Conservation (phyloP, 2,329 filamentous ascomycete genomes). For the Fusarium irregulare region DNA sequence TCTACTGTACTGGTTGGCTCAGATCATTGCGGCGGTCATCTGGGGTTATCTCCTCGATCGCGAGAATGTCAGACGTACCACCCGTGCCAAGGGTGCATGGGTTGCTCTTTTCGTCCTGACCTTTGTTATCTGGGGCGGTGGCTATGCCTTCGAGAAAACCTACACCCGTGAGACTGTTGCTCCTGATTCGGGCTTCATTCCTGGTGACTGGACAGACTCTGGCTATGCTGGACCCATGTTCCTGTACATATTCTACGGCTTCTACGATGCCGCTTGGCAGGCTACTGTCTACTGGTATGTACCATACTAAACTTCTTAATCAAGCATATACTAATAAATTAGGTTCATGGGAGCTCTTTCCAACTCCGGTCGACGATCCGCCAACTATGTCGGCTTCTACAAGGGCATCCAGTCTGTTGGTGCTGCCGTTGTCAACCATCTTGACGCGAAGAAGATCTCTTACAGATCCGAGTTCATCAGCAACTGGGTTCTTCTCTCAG, state of each 20-base stretch:
- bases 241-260: slow-evolving; percentile 89
- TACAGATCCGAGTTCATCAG: slow-evolving; percentile 78
- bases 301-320: slow-evolving; percentile 47
- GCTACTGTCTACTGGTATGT: slow-evolving; percentile 92
- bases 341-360: slow-evolving; percentile 93
- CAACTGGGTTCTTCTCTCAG: slow-evolving; percentile 79
- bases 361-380: slow-evolving; percentile 91
- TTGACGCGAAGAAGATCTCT: slow-evolving; percentile 55
- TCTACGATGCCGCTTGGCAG: slow-evolving; percentile 92
- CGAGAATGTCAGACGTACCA: slow-evolving; percentile 67
- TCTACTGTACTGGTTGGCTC: slow-evolving; percentile 76
- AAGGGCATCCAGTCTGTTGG: slow-evolving; percentile 84
- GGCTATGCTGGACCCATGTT: slow-evolving; percentile 84
- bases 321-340: slow-evolving; percentile 7
- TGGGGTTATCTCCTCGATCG: slow-evolving; percentile 79
- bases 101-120: slow-evolving; percentile 73
- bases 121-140: slow-evolving; percentile 84
- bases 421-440: slow-evolving; percentile 62
- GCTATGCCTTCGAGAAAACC: slow-evolving; percentile 76
- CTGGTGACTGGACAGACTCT: slow-evolving; percentile 71
- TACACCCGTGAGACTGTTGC: slow-evolving; percentile 40
- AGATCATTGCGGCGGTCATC: slow-evolving; percentile 79
- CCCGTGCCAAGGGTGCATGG: slow-evolving; percentile 74
- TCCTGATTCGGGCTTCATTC: slow-evolving; percentile 11
- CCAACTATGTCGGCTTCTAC: slow-evolving; percentile 93